A percentile compares a stretch with the other conserved stretches of the same genome.
These are phyloP conservation scores for Micractinium conductrix DNA, from an alignment of 139 green algal species.

Conservation along the genomic window DNA sequence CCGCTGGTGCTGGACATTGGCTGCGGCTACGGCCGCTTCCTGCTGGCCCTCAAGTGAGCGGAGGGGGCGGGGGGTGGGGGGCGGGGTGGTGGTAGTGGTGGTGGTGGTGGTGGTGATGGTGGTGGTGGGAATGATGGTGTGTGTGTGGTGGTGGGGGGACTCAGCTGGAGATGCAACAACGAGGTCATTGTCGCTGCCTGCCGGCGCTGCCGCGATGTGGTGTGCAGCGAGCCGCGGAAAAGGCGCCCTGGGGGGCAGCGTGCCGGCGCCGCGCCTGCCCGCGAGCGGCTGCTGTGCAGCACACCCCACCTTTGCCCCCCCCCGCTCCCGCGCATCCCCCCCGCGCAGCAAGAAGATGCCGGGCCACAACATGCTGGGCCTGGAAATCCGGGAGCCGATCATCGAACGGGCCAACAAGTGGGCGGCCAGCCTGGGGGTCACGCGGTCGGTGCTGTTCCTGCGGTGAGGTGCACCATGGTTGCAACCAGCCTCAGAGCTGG, in stretches of 20 bases:
- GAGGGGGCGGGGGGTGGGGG: too few relatives aligned
- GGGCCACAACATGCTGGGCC: slow-evolving; percentile 77
- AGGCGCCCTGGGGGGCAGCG: too few relatives aligned
- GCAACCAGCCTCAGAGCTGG: too few relatives aligned
- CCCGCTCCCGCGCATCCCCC: not conserved
- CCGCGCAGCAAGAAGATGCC: slow-evolving; percentile 28
- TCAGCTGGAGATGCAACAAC: too few relatives aligned
- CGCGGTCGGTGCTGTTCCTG: slow-evolving; percentile 65
- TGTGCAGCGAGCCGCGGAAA: too few relatives aligned
- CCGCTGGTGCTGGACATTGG: slow-evolving; percentile 88
- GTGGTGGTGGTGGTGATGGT: too few relatives aligned
- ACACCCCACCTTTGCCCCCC: not conserved
- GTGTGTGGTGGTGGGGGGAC: too few relatives aligned
- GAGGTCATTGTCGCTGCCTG: too few relatives aligned
- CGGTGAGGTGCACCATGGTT: slow-evolving; percentile 15
- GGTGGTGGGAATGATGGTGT: too few relatives aligned
- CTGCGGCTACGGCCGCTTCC: slow-evolving; percentile 83
- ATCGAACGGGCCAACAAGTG: slow-evolving; percentile 82
- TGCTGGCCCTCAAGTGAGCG: slow-evolving; percentile 55
- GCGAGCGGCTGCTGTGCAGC: not conserved
- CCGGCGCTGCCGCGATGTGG: too few relatives aligned
- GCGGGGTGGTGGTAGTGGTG: too few relatives aligned
- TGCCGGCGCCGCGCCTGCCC: too few relatives aligned
- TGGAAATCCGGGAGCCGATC: slow-evolving; percentile 83
- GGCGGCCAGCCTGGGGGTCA: slow-evolving; percentile 57